Percentiles rank a stretch among this genome's conserved stretches.
phyloP scores from a whole-genome alignment of 2,329 filamentous ascomycete genomes.

The Hypocrella siamensis region DNA sequence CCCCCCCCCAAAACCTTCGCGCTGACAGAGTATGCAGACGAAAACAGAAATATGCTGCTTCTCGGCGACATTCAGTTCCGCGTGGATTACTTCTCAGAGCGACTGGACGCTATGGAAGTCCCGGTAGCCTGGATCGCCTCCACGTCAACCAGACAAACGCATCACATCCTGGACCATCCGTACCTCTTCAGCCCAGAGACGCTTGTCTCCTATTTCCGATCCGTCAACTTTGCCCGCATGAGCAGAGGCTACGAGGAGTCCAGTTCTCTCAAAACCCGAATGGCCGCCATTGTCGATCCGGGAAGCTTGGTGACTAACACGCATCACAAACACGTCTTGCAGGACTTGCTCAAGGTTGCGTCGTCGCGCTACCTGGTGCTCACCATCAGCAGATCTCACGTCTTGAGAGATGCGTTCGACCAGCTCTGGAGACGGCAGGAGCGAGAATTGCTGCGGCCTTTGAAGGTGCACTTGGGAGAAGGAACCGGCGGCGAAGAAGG shows the following conservation, averaged over 20 bases:
- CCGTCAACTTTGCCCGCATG: constrained; percentile 81
- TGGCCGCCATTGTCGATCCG: constrained; percentile 38
- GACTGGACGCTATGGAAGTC: constrained; percentile 59
- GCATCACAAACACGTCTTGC: constrained; percentile 44
- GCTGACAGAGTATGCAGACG: constrained; percentile 27
- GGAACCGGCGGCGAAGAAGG: constrained; percentile 75
- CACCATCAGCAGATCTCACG: constrained; percentile 48
- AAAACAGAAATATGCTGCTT: constrained; percentile 46
- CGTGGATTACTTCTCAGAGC: constrained; percentile 60
- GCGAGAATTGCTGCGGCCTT: constrained; percentile 64
- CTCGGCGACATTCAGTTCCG: constrained; percentile 56
- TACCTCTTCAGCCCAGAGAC: constrained; percentile 63
- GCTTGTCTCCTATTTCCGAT: constrained; percentile 70
- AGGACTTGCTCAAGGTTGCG: constrained; percentile 47
- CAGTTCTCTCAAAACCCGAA: constrained; percentile 37
- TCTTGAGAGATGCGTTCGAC: constrained; percentile 63
- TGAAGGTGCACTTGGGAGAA: constrained; percentile 79
- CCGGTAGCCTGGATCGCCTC: constrained; percentile 56
- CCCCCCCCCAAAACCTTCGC: no score
- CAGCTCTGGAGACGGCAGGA: constrained; percentile 80
- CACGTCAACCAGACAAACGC: constrained; percentile 40
- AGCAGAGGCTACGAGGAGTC: constrained; percentile 61
- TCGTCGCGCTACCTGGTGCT: constrained; percentile 58
- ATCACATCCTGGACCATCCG: constrained; percentile 66
- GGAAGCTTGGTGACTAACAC: constrained; percentile 38